Conservation (phyloP, 1,284 basidiomycete genomes). For the Irpex sp. region DNA sequence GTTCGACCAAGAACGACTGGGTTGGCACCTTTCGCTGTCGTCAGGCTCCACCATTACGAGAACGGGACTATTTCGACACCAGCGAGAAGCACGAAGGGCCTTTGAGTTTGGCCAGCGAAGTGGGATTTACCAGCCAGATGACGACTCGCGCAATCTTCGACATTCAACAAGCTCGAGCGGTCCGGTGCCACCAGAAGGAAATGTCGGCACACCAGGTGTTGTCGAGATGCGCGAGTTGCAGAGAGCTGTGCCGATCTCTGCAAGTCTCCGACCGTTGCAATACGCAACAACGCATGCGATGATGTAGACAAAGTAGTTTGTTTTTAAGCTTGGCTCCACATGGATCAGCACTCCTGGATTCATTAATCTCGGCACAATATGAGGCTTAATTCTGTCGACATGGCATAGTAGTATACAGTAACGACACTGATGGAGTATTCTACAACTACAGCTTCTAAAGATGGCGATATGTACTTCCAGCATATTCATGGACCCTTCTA, state of each 20-base stretch:
- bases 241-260: slow-evolving; percentile 16
- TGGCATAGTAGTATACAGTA: neutral
- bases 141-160: slow-evolving; percentile 19
- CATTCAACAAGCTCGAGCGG: slow-evolving; percentile 9
- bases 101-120: neutral
- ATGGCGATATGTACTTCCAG: neutral
- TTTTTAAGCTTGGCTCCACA: neutral
- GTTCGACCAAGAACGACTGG: slow-evolving; percentile 40
- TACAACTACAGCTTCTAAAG: neutral
- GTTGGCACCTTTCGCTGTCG: slow-evolving; percentile 20
- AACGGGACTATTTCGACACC: neutral
- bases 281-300: neutral
- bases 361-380: neutral
- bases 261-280: neutral
- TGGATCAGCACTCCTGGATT: neutral
- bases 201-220: neutral
- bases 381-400: neutral
- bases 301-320: neutral
- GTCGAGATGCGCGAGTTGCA: slow-evolving; percentile 22
- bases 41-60: neutral
- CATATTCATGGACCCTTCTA: neutral
- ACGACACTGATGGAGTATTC: neutral
- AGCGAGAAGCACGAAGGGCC: neutral
- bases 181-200: slow-evolving; percentile 4
- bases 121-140: slow-evolving; percentile 9